Conservation (phyloP, 1,284 basidiomycete species). For the Pseudozyma tsukubaensis region DNA sequence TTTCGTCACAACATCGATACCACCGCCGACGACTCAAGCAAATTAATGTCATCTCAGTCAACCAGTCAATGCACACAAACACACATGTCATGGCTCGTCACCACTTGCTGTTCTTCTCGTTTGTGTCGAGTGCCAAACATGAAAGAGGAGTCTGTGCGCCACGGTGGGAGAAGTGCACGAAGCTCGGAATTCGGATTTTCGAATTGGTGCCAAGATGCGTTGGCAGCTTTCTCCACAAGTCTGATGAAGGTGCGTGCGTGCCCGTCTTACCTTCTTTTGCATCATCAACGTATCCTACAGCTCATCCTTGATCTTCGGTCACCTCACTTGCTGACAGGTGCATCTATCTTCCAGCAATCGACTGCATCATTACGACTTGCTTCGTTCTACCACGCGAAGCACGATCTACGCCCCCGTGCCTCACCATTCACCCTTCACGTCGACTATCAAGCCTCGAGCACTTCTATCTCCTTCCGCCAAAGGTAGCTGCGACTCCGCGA, state of each 20-base stretch:
- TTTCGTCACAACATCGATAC: not conserved
- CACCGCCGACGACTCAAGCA: not conserved
- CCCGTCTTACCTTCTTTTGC: not conserved
- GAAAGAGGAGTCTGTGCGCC: slow-evolving; percentile 1
- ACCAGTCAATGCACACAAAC: not conserved
- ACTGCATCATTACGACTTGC: too few species aligned
- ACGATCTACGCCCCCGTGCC: too few species aligned
- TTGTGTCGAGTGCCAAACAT: not conserved
- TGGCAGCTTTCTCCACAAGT: not conserved
- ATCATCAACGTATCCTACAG: not conserved
- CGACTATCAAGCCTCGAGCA: too few species aligned
- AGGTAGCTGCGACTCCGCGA: too few species aligned
- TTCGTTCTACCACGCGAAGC: too few species aligned
- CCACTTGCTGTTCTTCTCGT: not conserved
- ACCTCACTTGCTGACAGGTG: not conserved
- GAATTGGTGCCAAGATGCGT: slow-evolving; percentile 1
- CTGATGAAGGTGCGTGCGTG: too few species aligned
- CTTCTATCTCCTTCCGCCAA: too few species aligned
- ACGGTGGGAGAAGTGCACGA: not conserved
- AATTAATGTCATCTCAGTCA: not conserved
- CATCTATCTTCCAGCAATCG: too few species aligned
- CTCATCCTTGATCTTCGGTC: not conserved
- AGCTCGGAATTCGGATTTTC: slow-evolving; percentile 5
- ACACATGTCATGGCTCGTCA: not conserved
- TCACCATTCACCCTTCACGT: too few species aligned